Conservation (phyloP, 208 protist species). For the Acanthamoeba sp. region DNA sequence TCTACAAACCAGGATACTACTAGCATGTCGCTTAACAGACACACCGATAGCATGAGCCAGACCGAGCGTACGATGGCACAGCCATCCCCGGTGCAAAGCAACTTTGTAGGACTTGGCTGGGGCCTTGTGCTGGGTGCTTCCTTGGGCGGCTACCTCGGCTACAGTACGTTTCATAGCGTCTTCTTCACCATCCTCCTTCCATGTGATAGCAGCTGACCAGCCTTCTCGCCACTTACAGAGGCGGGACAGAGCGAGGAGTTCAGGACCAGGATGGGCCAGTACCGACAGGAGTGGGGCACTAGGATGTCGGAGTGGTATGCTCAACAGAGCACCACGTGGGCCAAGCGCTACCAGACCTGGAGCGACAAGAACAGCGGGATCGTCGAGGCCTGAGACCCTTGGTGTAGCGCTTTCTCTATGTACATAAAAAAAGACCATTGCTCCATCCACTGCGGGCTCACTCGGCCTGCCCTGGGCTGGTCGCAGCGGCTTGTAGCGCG, state of each 20-base stretch:
- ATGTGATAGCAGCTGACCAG: not conserved
- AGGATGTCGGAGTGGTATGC: not conserved
- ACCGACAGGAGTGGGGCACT: not conserved
- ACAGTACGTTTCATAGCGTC: not conserved
- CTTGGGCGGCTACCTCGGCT: not conserved
- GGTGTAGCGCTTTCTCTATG: not conserved
- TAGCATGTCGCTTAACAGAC: not conserved
- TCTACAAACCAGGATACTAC: too few relatives aligned
- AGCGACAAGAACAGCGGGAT: slow-evolving; percentile 46
- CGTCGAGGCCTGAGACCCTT: not conserved
- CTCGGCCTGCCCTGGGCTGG: too few relatives aligned
- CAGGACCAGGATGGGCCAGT: not conserved
- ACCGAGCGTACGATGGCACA: not conserved
- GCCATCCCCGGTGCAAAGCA: not conserved
- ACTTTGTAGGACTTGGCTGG: not conserved
- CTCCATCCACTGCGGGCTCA: not conserved
- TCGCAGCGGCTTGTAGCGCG: too few relatives aligned
- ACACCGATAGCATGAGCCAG: not conserved
- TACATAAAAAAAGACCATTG: not conserved
- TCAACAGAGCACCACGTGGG: not conserved
- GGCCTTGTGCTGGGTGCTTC: not conserved
- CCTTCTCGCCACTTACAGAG: not conserved
- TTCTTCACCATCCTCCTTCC: too few relatives aligned
- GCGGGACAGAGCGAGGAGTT: slow-evolving; percentile 15
- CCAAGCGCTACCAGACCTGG: slow-evolving; percentile 36